Percentiles rank a stretch among this genome's conserved stretches.
These are phyloP conservation scores for Panaeolus cyanescens DNA, from an alignment of 768 basidiomycete species.

Conservation along the genomic window DNA sequence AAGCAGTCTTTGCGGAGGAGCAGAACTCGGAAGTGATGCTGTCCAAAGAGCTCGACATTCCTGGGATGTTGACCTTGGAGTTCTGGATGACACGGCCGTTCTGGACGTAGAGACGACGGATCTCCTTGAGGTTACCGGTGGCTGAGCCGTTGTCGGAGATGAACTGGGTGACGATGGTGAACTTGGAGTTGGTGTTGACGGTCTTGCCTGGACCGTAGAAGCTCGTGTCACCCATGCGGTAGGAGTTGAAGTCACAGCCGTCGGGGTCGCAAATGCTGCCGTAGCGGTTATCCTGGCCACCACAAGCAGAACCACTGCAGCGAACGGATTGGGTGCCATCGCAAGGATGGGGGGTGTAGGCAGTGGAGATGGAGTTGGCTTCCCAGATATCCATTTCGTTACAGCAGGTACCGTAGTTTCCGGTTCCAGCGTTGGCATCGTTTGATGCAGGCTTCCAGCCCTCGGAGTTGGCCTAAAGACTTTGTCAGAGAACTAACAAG, in stretches of 20 bases:
- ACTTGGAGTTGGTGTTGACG: conserved; percentile 27
- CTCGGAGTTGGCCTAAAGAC: conserved; percentile 9
- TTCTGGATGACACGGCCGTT: conserved; percentile 50
- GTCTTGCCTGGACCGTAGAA: conserved; percentile 45
- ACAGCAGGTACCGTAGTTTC: conserved; percentile 19
- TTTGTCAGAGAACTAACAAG: not conserved
- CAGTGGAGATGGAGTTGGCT: conserved; percentile 49
- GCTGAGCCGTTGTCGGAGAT: conserved; percentile 43
- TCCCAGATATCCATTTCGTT: conserved; percentile 57
- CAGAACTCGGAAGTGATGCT: conserved; percentile 49
- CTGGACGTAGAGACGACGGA: conserved; percentile 56
- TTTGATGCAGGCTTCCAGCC: conserved; percentile 13
- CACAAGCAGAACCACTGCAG: conserved; percentile 43
- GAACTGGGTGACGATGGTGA: conserved; percentile 63
- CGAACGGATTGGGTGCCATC: conserved; percentile 31
- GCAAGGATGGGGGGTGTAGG: conserved; percentile 54
- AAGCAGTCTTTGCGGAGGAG: conserved; percentile 39
- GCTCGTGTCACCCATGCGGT: conserved; percentile 45
- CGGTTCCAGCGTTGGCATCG: conserved; percentile 20
- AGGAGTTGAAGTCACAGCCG: conserved; percentile 64
- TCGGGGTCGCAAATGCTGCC: conserved; percentile 50
- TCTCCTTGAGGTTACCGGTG: conserved; percentile 48
- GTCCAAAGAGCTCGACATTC: conserved; percentile 31
- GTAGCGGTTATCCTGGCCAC: conserved; percentile 32
- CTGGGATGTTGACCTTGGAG: conserved; percentile 44